Evolutionary conservation across 192 early-diverging fungal species (phyloP), one percentile per base, ranked within the genome.

Genomic region (Hyaloraphidium curvatum): DNA sequence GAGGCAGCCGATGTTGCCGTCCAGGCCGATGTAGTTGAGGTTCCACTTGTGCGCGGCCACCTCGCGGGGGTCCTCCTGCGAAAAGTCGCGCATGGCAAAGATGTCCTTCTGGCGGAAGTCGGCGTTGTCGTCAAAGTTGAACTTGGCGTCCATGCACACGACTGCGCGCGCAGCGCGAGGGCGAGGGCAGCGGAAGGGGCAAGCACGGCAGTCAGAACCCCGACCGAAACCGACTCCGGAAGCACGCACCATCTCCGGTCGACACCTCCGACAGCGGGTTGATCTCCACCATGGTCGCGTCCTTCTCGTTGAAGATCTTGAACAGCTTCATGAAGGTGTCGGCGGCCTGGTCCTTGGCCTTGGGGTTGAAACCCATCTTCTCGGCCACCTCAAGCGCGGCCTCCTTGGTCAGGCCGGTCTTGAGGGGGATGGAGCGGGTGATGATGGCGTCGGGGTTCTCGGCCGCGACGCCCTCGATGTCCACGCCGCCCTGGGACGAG

Each of bases 111-210:
- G 94, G 59, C 89, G 82, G 79, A 93, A 96, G 43, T 87, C 86
- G 58, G 94, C 91, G 65, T 98, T 98, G 75, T 98, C 94, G 71
- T 98, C 94, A 66, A 95, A 95, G 58, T 87, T 89, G 70, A 95
- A 79, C 76, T 98, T 98, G 74, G 94, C 94, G 68, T 98, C 94
- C 90, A 98, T 96, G 74, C 87, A 87, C 67, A 86, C 71, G 31
- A 93, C 81, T 65, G 60, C 7, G 19, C n/a, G n/a, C n/a, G n/a
- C n/a, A n/a, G n/a, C n/a, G n/a, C n/a, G n/a, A n/a, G n/a, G n/a
- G n/a, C n/a, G n/a, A n/a, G n/a, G n/a, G n/a, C n/a, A n/a, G n/a
- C n/a, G n/a, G n/a, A n/a, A n/a, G n/a, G n/a, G n/a, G n/a, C n/a
- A n/a, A n/a, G n/a, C n/a, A n/a, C n/a, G n/a, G n/a, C n/a, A n/a